A percentile compares a stretch with the other conserved stretches of the same genome.
These are phyloP conservation scores for Nicotiana tabacum DNA, from an alignment of 257 asterid species.

Conservation along the genomic window DNA sequence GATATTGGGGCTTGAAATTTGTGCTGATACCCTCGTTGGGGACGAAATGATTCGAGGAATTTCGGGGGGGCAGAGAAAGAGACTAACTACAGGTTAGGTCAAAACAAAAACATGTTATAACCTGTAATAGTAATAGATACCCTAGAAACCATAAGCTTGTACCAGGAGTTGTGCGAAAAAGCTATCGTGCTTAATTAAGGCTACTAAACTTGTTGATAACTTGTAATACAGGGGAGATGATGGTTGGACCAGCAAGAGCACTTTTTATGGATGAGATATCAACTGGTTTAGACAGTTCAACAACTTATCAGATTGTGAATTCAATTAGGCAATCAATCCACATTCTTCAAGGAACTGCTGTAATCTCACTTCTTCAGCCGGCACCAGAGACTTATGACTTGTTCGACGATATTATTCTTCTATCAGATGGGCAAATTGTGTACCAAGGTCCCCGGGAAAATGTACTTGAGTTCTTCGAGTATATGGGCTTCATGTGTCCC, in stretches of 20 bases:
- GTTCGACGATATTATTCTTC: constrained; percentile 73
- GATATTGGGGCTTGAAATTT: constrained; percentile 80
- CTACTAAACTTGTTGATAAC: background rate
- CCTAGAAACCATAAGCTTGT: background rate
- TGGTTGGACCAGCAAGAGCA: constrained; percentile 89
- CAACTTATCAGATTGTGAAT: constrained; percentile 77
- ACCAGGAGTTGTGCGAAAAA: background rate
- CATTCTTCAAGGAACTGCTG: constrained; percentile 72
- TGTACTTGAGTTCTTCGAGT: constrained; percentile 66
- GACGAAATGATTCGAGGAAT: constrained; percentile 84
- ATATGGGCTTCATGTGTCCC: constrained; percentile 80
- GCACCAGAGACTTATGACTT: constrained; percentile 83
- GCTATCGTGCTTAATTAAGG: background rate
- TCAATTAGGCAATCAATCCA: constrained; percentile 72
- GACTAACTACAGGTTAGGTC: constrained; percentile 77
- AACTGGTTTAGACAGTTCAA: constrained; percentile 87
- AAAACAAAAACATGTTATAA: background rate
- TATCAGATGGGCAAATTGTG: constrained; percentile 74
- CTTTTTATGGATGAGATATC: constrained; percentile 96
- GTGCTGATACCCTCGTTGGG: constrained; percentile 87
- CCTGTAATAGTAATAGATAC: background rate
- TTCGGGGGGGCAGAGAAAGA: constrained; percentile 84
- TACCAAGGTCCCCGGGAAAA: constrained; percentile 85
- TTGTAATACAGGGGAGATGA: constrained; percentile 62
- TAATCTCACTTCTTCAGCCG: constrained; percentile 85